A percentile compares a stretch with the other conserved stretches of the same genome.
phyloP scores from a whole-genome alignment of 2,329 filamentous ascomycete genomes.

The Hypoxylon sp. region DNA sequence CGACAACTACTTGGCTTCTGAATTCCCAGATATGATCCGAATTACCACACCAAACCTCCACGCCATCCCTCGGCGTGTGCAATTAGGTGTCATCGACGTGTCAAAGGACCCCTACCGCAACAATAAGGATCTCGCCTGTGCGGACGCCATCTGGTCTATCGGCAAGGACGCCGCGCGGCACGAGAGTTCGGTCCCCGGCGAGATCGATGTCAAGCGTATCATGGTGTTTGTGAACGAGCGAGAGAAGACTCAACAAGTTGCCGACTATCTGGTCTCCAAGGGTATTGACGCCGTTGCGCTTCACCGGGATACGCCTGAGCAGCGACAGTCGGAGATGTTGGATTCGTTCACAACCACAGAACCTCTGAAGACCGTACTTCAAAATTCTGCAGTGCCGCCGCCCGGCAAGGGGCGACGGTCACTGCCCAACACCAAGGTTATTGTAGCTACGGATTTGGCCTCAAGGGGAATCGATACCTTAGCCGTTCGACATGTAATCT shows the following conservation, averaged over 20 bases:
- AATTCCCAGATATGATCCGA: conserved; percentile 86
- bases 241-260: conserved; percentile 85
- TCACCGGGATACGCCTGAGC: conserved; percentile 85
- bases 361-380: conserved; percentile 54
- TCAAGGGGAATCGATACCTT: conserved; percentile 95
- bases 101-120: conserved; percentile 93
- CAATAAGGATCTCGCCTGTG: conserved; percentile 93
- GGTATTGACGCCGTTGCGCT: conserved; percentile 90
- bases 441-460: conserved; percentile 94
- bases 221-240: conserved; percentile 98
- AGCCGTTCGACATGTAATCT: conserved; percentile 88
- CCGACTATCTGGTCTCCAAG: conserved; percentile 83
- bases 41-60: conserved; percentile 96
- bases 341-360: conserved; percentile 76
- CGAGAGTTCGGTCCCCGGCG: conserved; percentile 68
- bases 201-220: conserved; percentile 82
- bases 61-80: conserved; percentile 93
- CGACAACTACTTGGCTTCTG: conserved; percentile 84
- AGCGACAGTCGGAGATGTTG: conserved; percentile 82
- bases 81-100: conserved; percentile 92
- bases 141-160: conserved; percentile 94
- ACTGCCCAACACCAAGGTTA: conserved; percentile 85
- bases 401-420: conserved; percentile 61
- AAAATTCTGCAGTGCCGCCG: conserved; percentile 48
- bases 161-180: conserved; percentile 78